phyloP scores from a whole-genome alignment of 768 basidiomycete species.

The Lentinula sp. region DNA sequence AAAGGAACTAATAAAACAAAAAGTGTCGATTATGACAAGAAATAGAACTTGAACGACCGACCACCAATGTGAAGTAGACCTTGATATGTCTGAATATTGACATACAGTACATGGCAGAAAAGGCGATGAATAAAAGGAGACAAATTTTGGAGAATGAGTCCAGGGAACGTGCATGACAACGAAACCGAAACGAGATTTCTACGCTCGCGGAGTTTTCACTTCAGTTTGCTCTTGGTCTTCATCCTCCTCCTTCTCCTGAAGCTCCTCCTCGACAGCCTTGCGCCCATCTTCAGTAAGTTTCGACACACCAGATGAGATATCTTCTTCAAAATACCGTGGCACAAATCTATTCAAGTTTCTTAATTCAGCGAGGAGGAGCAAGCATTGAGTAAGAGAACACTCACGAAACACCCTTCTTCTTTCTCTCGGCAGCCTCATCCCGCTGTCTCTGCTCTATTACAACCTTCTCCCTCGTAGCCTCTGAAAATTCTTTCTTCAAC shows the following conservation, averaged over 20 bases:
- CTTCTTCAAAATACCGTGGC: conserved; percentile 70
- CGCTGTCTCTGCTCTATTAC: conserved; percentile 90
- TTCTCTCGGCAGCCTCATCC: conserved; percentile 83
- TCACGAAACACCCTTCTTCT: conserved; percentile 71
- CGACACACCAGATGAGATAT: conserved; percentile 61
- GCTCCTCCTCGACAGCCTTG: conserved; percentile 70
- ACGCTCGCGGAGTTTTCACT: neutral
- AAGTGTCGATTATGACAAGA: neutral
- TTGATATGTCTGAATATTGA: neutral
- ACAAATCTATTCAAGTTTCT: conserved; percentile 44
- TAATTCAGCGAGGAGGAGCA: neutral
- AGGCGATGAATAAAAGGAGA: neutral
- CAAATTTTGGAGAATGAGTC: neutral
- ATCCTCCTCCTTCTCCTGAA: conserved; percentile 26
- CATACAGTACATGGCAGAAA: neutral
- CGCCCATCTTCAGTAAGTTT: conserved; percentile 62
- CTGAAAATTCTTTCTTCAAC: conserved; percentile 78
- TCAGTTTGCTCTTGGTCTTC: neutral
- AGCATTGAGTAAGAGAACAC: conserved; percentile 25
- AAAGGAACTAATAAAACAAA: neutral
- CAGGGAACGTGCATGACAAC: neutral
- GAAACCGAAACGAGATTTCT: neutral
- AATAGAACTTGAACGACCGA: neutral
- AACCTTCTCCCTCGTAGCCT: conserved; percentile 90
- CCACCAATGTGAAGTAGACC: too few relatives aligned